Conservation (phyloP, 2,329 filamentous ascomycete species). For the Tricladium varicosporioides region DNA sequence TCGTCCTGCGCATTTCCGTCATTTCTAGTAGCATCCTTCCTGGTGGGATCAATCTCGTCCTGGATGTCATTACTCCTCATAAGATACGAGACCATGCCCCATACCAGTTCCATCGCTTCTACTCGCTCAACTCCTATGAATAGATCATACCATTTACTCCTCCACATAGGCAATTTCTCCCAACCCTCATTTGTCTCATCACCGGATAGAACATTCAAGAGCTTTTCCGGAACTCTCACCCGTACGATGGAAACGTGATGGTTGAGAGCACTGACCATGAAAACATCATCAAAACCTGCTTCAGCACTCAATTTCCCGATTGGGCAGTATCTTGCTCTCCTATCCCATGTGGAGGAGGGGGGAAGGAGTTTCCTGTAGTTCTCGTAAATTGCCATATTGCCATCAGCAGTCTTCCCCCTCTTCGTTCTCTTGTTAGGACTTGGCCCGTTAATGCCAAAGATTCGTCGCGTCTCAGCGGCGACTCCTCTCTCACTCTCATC, state of each 20-base stretch:
- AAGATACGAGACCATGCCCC: conserved; percentile 59
- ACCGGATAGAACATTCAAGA: conserved; percentile 54
- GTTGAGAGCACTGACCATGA: conserved; percentile 59
- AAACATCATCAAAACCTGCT: conserved; percentile 55
- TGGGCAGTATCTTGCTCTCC: conserved; percentile 54
- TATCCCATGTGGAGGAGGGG: conserved; percentile 58
- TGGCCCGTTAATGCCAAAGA: conserved; percentile 20
- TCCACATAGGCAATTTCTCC: conserved; percentile 48
- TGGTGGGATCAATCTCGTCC: not conserved
- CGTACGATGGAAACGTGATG: conserved; percentile 60
- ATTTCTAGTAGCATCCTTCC: not conserved
- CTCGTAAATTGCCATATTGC: conserved; percentile 57
- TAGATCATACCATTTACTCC: conserved; percentile 61
- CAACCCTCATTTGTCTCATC: conserved; percentile 39
- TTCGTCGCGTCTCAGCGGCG: conserved; percentile 17
- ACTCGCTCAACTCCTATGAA: conserved; percentile 54
- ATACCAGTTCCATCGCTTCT: conserved; percentile 55
- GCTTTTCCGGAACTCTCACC: conserved; percentile 53
- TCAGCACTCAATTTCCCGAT: conserved; percentile 50
- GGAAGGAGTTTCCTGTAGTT: conserved; percentile 61
- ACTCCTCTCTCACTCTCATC: conserved; percentile 2
- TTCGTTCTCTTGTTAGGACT: conserved; percentile 19
- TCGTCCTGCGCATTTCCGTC: conserved; percentile 3
- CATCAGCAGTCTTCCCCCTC: conserved; percentile 13
- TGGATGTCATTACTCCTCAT: conserved; percentile 43